Evolutionary conservation across 2,329 filamentous ascomycete species (phyloP), one percentile per base, ranked within the genome.

Genomic region (Venturia aucupariae): DNA sequence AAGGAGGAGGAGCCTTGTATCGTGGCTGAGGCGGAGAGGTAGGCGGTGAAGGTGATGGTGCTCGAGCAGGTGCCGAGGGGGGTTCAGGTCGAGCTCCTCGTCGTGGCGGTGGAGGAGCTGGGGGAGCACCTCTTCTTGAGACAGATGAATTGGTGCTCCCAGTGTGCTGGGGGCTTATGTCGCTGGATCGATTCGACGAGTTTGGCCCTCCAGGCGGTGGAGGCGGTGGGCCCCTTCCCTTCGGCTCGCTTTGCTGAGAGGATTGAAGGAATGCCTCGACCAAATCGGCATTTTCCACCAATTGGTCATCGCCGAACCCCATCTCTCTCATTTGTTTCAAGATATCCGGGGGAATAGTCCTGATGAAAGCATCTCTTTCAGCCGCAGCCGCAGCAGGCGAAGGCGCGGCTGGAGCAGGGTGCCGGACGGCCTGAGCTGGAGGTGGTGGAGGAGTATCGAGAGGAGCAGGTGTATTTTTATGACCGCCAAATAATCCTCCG

Each of bases 1-100:
- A 77, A 2, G 93, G 90, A 41, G 94, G 94, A 57, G 94, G 94
- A 10, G 90, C 93, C 68, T 86, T 84, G 78, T 96, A 97, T 70
- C 64, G 61, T 11, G 61, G 42, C 44, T 60, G 38, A 44, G 64
- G 64, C 55, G 66, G 66, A 1, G 68, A 59, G 3, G 69, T 68
- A 24, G 68, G 66, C 46, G 71, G 68, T 13, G 65, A 42, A 24
- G 65, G 60, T n/a, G 61, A 42, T 30, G 15, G 17, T 35, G 32
- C n/a, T 51, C 62, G 44, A 11, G 70, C 67, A 32, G 68, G 64
- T 13, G 67, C 24, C 51, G 63, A 62, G 61, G 65, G 67, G 63
- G 38, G 66, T 71, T 68, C 70, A 48, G 70, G 35, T 30, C 32
- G 32, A 46, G 42, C 64, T 32, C 60, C 75, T 66, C 76, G 30